Conservation (phyloP, 345 rosid genomes). For the Mercurialis annua region DNA sequence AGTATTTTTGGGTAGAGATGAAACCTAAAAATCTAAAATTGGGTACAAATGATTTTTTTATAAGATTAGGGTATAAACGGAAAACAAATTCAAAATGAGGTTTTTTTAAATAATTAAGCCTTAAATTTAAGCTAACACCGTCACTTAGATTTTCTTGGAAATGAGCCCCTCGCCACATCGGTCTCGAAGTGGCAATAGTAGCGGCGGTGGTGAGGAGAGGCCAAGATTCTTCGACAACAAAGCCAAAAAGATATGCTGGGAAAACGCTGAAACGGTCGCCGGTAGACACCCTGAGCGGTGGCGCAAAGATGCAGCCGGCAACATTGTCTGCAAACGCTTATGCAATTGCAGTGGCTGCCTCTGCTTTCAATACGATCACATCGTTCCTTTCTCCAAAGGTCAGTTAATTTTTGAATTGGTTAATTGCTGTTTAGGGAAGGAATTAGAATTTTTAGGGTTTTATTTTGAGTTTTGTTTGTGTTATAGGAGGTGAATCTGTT, state of each 20-base stretch:
- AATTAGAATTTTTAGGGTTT: not conserved
- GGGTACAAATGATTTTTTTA: too few relatives aligned
- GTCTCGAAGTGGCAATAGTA: conserved; percentile 20
- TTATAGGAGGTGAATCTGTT: conserved; percentile 78
- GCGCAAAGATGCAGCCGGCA: conserved; percentile 92
- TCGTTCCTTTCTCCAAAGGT: conserved; percentile 90
- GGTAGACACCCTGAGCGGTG: conserved; percentile 96
- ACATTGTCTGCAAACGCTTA: conserved; percentile 83
- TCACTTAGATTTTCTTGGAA: too few relatives aligned
- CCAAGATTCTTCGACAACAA: conserved; percentile 74
- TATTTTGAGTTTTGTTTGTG: conserved; percentile 8
- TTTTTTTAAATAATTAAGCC: too few relatives aligned
- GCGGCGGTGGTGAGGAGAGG: conserved; percentile 40
- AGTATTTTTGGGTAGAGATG: too few relatives aligned
- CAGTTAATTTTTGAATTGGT: not conserved
- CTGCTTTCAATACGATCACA: conserved; percentile 92
- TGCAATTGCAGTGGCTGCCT: conserved; percentile 88
- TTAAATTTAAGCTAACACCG: too few relatives aligned
- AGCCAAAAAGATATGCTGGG: conserved; percentile 75
- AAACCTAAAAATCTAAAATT: too few relatives aligned
- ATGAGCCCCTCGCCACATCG: conserved; percentile 32
- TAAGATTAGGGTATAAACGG: too few relatives aligned
- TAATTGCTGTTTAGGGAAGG: not conserved
- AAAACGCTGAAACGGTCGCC: conserved; percentile 59
- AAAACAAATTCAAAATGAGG: too few relatives aligned